These are phyloP conservation scores for Kuraishia floccosa DNA, from an alignment of 805 yeast genomes.

Conservation along the genomic window DNA sequence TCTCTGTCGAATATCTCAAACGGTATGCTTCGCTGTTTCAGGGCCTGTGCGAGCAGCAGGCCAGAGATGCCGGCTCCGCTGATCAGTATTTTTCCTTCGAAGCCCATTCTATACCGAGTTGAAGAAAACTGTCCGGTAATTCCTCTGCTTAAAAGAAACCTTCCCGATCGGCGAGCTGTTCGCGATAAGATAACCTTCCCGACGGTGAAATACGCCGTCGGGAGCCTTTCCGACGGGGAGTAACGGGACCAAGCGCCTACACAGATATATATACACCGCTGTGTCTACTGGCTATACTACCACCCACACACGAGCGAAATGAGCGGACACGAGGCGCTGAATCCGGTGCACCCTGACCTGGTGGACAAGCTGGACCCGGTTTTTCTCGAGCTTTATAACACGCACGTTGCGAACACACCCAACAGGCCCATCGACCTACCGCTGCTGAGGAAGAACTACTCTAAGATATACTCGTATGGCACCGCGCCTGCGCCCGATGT, in stretches of 20 bases:
- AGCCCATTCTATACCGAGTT: no score
- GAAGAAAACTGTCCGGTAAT: no score
- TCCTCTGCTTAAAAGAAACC: no score
- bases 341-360: conserved; percentile 10
- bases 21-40: conserved; percentile 12
- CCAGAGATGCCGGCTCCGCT: conserved; percentile 5
- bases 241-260: no score
- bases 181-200: no score
- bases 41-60: conserved; percentile 14
- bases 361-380: conserved; percentile 13
- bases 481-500: conserved; percentile 14
- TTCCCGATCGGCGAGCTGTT: no score
- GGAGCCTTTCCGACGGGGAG: no score
- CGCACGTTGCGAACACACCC: conserved; percentile 13
- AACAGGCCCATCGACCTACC: conserved; percentile 12
- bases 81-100: not conserved
- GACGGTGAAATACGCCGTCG: no score
- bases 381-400: conserved; percentile 12
- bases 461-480: conserved; percentile 14
- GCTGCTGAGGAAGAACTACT: conserved; percentile 10
- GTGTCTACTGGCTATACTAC: no score
- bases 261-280: no score
- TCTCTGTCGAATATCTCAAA: conserved; percentile 17
- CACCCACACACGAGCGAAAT: no score
- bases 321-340: conserved; percentile 9